Conservation (phyloP, 2,329 filamentous ascomycete genomes). For the Alternaria brassicicola region DNA sequence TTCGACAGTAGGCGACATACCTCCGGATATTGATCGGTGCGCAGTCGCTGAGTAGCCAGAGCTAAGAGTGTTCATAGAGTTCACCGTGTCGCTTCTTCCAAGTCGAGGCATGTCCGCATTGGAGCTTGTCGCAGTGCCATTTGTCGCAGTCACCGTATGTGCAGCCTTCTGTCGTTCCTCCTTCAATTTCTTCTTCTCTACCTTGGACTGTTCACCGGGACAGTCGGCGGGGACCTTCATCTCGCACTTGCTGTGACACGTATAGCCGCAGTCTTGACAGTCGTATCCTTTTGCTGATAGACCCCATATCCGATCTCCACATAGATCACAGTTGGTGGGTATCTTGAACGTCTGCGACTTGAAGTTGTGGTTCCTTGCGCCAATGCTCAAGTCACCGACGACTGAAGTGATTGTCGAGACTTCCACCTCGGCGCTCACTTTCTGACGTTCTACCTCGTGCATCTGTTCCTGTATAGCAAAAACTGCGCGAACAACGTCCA, state of each 20-base stretch:
- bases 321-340: slow-evolving; percentile 96
- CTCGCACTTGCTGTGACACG: slow-evolving; percentile 97
- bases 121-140: slow-evolving; percentile 55
- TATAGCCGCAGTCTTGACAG: slow-evolving; percentile 95
- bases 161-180: slow-evolving; percentile 80
- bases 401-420: slow-evolving; percentile 88
- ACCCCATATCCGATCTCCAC: slow-evolving; percentile 96
- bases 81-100: slow-evolving; percentile 85
- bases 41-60: slow-evolving; percentile 85
- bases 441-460: slow-evolving; percentile 81
- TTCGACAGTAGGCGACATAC: slow-evolving; percentile 59
- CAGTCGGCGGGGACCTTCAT: slow-evolving; percentile 98
- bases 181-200: slow-evolving; percentile 94
- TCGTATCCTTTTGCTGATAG: slow-evolving; percentile 95
- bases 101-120: slow-evolving; percentile 70
- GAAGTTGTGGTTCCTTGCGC: slow-evolving; percentile 95
- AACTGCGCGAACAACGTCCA: slow-evolving; percentile 80
- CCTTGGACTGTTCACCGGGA: slow-evolving; percentile 90
- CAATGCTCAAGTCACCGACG: slow-evolving; percentile 90
- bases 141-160: slow-evolving; percentile 59
- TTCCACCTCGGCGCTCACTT: slow-evolving; percentile 89
- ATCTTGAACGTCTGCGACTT: slow-evolving; percentile 99
- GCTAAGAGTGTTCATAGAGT: slow-evolving; percentile 73
- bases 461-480: slow-evolving; percentile 84
- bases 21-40: slow-evolving; percentile 74